Conservation (phyloP, 2,329 filamentous ascomycete genomes). For the Trichoderma koningii region DNA sequence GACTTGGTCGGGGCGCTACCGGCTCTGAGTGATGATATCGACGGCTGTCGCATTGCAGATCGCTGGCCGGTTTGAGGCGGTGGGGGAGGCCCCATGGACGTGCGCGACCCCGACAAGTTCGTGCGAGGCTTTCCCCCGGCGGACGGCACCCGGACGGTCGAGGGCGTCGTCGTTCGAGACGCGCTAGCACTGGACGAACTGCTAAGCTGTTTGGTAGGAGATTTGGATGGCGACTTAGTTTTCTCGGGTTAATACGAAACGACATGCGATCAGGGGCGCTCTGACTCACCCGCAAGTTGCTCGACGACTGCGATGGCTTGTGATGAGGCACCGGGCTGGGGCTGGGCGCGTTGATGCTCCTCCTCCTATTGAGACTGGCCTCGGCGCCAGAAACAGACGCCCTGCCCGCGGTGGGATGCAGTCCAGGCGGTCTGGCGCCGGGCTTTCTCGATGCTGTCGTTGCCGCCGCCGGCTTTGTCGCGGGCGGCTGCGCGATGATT, state of each 20-base stretch:
- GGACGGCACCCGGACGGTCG: slow-evolving; percentile 53
- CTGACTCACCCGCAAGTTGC: slow-evolving; percentile 56
- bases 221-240: slow-evolving; percentile 27
- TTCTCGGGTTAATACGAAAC: slow-evolving; percentile 13
- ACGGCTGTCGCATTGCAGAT: slow-evolving; percentile 46
- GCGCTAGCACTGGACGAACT: slow-evolving; percentile 58
- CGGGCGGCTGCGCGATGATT: slow-evolving; percentile 54
- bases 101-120: slow-evolving; percentile 55
- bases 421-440: slow-evolving; percentile 52
- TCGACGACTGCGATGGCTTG: slow-evolving; percentile 57
- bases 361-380: slow-evolving; percentile 59
- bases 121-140: slow-evolving; percentile 55
- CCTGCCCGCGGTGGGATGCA: slow-evolving; percentile 45
- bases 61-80: slow-evolving; percentile 52
- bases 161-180: slow-evolving; percentile 67
- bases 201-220: slow-evolving; percentile 55
- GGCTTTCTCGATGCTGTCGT: slow-evolving; percentile 44
- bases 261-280: slow-evolving; percentile 21
- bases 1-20: slow-evolving; percentile 42
- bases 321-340: slow-evolving; percentile 63
- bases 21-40: slow-evolving; percentile 46
- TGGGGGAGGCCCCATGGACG: slow-evolving; percentile 69
- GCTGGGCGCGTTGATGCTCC: slow-evolving; percentile 70
- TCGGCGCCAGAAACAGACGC: slow-evolving; percentile 50
- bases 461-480: slow-evolving; percentile 43